A percentile compares a stretch with the other conserved stretches of the same genome.
Evolutionary conservation across 2,329 filamentous ascomycete species (phyloP).

Genomic region (Xylariaceae sp.): DNA sequence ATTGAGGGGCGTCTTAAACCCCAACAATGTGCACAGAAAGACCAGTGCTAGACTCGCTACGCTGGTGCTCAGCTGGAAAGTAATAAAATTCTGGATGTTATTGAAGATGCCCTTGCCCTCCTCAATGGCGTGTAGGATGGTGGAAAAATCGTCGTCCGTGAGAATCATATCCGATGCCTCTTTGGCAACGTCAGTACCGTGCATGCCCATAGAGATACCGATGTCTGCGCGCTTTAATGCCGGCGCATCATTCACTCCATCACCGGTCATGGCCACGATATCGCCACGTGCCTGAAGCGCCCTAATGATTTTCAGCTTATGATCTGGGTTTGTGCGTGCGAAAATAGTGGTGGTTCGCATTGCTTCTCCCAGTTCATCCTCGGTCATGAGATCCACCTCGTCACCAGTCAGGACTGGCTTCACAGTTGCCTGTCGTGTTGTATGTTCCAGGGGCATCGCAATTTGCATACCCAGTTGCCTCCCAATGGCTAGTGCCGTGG

Average conservation of each 20-base stretch:
- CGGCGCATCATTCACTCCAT: constrained; percentile 96
- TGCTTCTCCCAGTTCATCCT: constrained; percentile 74
- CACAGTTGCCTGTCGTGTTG: constrained; percentile 52
- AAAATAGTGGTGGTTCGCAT: constrained; percentile 91
- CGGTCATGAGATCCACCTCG: constrained; percentile 88
- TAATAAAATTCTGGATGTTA: constrained; percentile 99
- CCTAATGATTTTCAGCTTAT: constrained; percentile 94
- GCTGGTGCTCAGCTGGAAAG: constrained; percentile 95
- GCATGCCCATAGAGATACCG: constrained; percentile 91
- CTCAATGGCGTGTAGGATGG: constrained; percentile 91
- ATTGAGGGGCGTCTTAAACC: constrained; percentile 92
- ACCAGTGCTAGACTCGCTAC: constrained; percentile 89
- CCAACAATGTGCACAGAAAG: constrained; percentile 84
- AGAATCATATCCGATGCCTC: constrained; percentile 92
- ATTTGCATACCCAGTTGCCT: constrained; percentile 93
- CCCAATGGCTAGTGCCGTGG: constrained; percentile 89
- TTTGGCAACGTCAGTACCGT: constrained; percentile 96
- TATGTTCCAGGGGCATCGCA: constrained; percentile 47
- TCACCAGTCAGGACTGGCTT: constrained; percentile 77
- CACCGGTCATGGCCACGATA: constrained; percentile 98
- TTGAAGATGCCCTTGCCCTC: constrained; percentile 99
- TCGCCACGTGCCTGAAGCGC: constrained; percentile 89
- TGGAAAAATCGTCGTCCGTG: constrained; percentile 84
- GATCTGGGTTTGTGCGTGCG: constrained; percentile 90
- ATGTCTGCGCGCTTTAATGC: constrained; percentile 97